Evolutionary conservation across 495 filamentous ascomycete species (phyloP).

Genomic region (Melanomma pulvis-pyrius): DNA sequence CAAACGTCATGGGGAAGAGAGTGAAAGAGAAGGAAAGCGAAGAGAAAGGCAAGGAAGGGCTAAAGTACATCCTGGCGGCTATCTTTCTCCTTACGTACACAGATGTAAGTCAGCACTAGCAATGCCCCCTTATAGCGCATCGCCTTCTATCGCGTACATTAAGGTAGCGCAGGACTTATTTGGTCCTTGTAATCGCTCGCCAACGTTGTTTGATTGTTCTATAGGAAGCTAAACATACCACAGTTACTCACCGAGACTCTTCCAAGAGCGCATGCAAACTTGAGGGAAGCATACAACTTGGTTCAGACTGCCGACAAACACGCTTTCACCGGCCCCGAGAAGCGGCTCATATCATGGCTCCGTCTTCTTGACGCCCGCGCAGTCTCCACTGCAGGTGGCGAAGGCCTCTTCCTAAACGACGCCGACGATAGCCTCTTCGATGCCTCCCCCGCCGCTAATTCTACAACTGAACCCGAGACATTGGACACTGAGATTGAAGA

Average conservation of each 20-base stretch:
- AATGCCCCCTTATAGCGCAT: not conserved
- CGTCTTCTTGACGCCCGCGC: conserved; percentile 28
- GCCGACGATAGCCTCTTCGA: conserved; percentile 22
- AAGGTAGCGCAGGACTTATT: not conserved
- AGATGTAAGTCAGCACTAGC: conserved; percentile 13
- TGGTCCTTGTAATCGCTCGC: not conserved
- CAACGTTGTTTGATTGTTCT: not conserved
- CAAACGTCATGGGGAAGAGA: conserved; percentile 3
- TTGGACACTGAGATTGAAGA: conserved; percentile 27
- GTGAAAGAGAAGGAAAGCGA: conserved; percentile 5
- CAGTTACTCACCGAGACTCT: conserved; percentile 24
- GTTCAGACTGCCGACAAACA: conserved; percentile 20
- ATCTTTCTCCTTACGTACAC: conserved; percentile 24
- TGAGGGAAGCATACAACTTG: conserved; percentile 19
- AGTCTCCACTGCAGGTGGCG: conserved; percentile 24
- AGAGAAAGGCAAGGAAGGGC: conserved; percentile 12
- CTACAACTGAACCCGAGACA: conserved; percentile 15
- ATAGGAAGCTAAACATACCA: not conserved
- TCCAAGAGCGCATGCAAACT: conserved; percentile 24
- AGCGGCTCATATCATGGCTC: conserved; percentile 26
- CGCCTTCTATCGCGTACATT: not conserved
- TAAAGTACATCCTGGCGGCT: conserved; percentile 18
- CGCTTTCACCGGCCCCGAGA: conserved; percentile 17
- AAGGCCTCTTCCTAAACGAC: conserved; percentile 24
- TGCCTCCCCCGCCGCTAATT: conserved; percentile 22